Percentiles rank a stretch among this genome's conserved stretches.
phyloP scores from a whole-genome alignment of 305 asterid species.

The Rubia occidens region DNA sequence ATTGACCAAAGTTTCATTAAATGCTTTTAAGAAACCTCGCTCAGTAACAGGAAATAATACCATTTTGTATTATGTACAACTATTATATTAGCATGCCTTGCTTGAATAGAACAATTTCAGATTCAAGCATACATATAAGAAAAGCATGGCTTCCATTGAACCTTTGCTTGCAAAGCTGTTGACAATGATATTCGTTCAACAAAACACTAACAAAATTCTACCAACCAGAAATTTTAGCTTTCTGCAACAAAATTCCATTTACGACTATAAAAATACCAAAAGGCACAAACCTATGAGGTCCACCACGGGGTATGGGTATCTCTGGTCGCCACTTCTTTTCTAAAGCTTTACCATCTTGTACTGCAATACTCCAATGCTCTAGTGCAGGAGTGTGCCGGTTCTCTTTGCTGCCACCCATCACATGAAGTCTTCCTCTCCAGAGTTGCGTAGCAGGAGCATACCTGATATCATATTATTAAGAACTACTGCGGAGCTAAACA shows the following conservation, averaged over 20 bases:
- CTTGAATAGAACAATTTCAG: background rate
- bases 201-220: background rate
- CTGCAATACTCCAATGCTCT: conserved; percentile 97
- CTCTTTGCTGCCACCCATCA: conserved; percentile 98
- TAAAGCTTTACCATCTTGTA: conserved; percentile 75
- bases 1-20: background rate
- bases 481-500: background rate
- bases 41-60: background rate
- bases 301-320: conserved; percentile 95
- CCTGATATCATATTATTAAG: conserved; percentile 30
- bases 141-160: background rate
- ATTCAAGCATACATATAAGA: background rate
- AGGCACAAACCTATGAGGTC: conserved; percentile 73
- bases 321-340: conserved; percentile 79
- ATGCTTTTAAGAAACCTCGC: background rate
- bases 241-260: background rate
- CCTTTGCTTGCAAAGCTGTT: background rate
- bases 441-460: conserved; percentile 98
- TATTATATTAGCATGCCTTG: background rate
- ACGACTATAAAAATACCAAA: conserved; percentile 10
- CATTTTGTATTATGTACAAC: background rate
- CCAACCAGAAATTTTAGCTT: no score
- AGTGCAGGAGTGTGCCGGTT: conserved; percentile 65
- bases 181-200: background rate
- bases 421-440: conserved; percentile 95